These are phyloP conservation scores for Pyracantha coccinea DNA, from an alignment of 331 rosid species.

Conservation along the genomic window DNA sequence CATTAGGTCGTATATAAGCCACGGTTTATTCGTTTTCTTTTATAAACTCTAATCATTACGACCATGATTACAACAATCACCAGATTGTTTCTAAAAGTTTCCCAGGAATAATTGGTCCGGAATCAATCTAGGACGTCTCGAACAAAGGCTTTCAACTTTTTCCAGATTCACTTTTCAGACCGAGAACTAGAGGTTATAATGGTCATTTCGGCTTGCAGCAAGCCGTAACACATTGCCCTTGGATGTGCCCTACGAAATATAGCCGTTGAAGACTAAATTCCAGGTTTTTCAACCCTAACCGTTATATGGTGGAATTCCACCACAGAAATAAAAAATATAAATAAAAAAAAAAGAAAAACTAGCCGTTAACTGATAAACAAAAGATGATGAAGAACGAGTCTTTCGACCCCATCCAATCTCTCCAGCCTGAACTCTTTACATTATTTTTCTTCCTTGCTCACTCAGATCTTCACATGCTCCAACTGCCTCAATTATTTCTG, in stretches of 20 bases:
- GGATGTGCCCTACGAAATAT: slow-evolving; percentile 24
- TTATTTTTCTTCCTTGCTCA: not conserved
- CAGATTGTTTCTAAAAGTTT: no score
- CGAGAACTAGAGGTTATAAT: not conserved
- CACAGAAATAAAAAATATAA: not conserved
- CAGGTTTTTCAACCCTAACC: slow-evolving; percentile 38
- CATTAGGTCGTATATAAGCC: no score
- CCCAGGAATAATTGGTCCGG: not conserved
- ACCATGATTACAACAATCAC: no score
- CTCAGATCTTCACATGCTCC: slow-evolving; percentile 19
- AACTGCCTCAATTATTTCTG: not conserved
- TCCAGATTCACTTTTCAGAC: not conserved
- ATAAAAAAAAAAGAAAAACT: not conserved
- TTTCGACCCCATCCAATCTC: slow-evolving; percentile 32
- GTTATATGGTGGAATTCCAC: slow-evolving; percentile 18
- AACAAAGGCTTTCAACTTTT: not conserved
- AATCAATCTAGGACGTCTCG: not conserved
- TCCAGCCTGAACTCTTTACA: slow-evolving; percentile 9
- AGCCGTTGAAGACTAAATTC: slow-evolving; percentile 52
- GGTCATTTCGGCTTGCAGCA: not conserved
- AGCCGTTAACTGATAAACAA: slow-evolving; percentile 52
- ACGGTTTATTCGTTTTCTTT: no score
- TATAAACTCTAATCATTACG: no score
- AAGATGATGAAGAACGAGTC: not conserved
- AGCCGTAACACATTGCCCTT: no score